phyloP scores from a whole-genome alignment of 106 monocot species.

The Acorus calamus region DNA sequence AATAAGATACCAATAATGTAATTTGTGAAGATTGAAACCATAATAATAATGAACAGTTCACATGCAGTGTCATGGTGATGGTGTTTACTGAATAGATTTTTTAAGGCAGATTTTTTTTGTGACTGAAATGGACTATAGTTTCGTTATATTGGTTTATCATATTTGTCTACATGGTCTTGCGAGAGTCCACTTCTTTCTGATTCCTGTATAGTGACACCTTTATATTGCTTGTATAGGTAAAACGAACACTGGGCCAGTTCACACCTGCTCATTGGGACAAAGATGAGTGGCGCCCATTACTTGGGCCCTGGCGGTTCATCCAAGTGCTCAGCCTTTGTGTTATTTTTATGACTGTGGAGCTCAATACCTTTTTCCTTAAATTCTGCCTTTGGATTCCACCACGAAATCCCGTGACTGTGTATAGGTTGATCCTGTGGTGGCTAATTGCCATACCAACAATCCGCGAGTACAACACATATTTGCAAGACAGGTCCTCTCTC shows the following conservation, averaged over 20 bases:
- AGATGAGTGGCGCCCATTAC: conserved; percentile 82
- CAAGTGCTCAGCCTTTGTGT: conserved; percentile 79
- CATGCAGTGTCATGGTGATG: too few relatives aligned
- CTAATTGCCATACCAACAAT: conserved; percentile 93
- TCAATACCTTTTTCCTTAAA: conserved; percentile 95
- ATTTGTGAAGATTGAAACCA: too few relatives aligned
- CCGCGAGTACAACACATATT: conserved; percentile 86
- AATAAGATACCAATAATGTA: too few relatives aligned
- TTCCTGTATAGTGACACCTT: neutral
- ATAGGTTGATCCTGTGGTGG: conserved; percentile 89
- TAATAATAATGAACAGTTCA: too few relatives aligned
- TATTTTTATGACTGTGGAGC: conserved; percentile 83
- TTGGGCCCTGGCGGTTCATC: conserved; percentile 89
- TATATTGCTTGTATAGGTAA: conserved; percentile 38
- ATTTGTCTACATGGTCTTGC: too few relatives aligned
- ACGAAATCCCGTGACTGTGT: conserved; percentile 62
- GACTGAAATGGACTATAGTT: too few relatives aligned
- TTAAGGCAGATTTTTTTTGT: too few relatives aligned
- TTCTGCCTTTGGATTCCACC: conserved; percentile 94
- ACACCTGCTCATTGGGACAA: conserved; percentile 95
- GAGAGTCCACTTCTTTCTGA: neutral
- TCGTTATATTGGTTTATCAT: too few relatives aligned
- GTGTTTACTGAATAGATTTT: too few relatives aligned
- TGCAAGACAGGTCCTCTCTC: conserved; percentile 73
- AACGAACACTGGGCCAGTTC: conserved; percentile 82